Conservation (phyloP, 2,329 filamentous ascomycete genomes). For the Fusarium penzigii region DNA sequence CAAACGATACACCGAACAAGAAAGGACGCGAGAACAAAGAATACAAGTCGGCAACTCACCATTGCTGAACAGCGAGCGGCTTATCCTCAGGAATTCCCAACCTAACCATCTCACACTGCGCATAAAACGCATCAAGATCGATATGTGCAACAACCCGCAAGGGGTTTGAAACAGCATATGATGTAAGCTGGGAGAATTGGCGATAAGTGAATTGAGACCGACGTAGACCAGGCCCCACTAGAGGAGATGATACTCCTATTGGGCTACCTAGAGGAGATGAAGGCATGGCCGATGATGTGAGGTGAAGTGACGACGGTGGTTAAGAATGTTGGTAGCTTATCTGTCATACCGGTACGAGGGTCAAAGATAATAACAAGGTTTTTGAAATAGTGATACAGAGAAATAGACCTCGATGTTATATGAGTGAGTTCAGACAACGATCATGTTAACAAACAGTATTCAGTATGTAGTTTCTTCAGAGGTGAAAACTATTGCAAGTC, state of each 20-base stretch:
- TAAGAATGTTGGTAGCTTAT: background rate
- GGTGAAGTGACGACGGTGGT: background rate
- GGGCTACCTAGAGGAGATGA: conserved; percentile 18
- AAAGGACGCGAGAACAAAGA: background rate
- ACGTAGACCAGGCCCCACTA: conserved; percentile 25
- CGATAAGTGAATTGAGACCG: conserved; percentile 82
- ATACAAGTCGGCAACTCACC: conserved; percentile 47
- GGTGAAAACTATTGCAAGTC: no score
- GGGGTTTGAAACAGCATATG: conserved; percentile 71
- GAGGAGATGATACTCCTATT: conserved; percentile 29
- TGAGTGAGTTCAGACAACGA: no score
- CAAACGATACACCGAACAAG: background rate
- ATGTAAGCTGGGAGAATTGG: conserved; percentile 74
- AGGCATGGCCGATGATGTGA: conserved; percentile 18
- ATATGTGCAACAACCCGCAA: conserved; percentile 88
- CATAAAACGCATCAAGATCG: conserved; percentile 97
- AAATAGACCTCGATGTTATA: no score
- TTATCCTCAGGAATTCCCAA: conserved; percentile 71
- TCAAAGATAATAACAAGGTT: no score
- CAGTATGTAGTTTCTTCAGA: no score
- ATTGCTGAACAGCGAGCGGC: conserved; percentile 93
- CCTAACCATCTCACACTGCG: conserved; percentile 92
- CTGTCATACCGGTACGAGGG: no score
- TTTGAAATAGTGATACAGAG: no score
- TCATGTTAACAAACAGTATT: no score